Conservation (phyloP, 1,284 basidiomycete genomes). For the Abortiporus biennis region DNA sequence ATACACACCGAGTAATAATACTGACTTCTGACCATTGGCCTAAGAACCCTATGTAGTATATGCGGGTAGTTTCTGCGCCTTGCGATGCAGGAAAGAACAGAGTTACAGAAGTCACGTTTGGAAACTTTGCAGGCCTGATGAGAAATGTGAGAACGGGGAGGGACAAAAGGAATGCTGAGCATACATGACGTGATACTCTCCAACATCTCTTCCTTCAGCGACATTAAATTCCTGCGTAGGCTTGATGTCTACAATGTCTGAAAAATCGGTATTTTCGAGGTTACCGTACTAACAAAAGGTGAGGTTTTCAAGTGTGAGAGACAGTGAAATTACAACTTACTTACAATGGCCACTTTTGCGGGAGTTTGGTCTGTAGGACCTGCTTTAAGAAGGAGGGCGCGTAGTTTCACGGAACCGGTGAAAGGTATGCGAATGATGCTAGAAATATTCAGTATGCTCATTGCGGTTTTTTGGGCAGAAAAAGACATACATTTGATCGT, state of each 20-base stretch:
- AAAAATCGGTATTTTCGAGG: slow-evolving; percentile 67
- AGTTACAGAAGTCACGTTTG: slow-evolving; percentile 65
- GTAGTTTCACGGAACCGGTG: slow-evolving; percentile 72
- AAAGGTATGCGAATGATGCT: slow-evolving; percentile 79
- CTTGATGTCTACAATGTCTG: slow-evolving; percentile 52
- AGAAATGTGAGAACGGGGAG: not conserved
- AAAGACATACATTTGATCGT: slow-evolving; percentile 67
- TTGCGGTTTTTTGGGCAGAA: not conserved
- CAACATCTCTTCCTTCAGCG: slow-evolving; percentile 62
- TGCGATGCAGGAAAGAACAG: slow-evolving; percentile 71
- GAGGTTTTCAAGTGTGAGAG: too few relatives aligned
- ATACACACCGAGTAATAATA: too few relatives aligned
- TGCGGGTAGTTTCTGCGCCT: slow-evolving; percentile 60
- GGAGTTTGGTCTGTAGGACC: slow-evolving; percentile 72
- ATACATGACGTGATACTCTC: slow-evolving; percentile 68
- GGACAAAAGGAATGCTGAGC: not conserved
- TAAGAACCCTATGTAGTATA: slow-evolving; percentile 78
- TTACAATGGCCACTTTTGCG: slow-evolving; percentile 55
- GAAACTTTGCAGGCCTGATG: slow-evolving; percentile 68
- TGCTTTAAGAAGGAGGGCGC: slow-evolving; percentile 66
- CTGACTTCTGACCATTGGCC: slow-evolving; percentile 71
- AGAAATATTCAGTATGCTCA: too few relatives aligned
- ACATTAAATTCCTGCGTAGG: slow-evolving; percentile 67
- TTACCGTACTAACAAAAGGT: slow-evolving; percentile 72
- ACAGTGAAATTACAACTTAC: slow-evolving; percentile 13